Base-by-base conservation (phyloP, 2,329 filamentous ascomycete species). In the Mollisia scopiformis region DNA sequence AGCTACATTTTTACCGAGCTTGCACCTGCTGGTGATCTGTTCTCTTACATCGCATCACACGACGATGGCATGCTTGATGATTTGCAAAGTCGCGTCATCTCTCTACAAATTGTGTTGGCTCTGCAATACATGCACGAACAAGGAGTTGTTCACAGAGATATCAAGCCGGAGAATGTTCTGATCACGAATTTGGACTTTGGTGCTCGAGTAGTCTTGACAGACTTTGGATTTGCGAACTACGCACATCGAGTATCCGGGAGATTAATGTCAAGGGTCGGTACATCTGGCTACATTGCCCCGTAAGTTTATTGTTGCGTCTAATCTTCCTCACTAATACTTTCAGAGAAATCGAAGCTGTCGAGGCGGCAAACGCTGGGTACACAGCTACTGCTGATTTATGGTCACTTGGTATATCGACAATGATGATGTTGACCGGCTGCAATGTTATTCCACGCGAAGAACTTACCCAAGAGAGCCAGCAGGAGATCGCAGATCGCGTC, bases 1-100 rank as follows among this genome's bases (percentile, higher is more conserved):
- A 84, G 82, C 33, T 85, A 83, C 61, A 80, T 82, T 0, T 85
- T 88, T 60, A 83, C 80, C 1, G 83, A 87, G 54, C 75, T 88
- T 35, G 84, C 84, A 77, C 80, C 4, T 80, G 85, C 64, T 39
- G 72, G 72, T 39, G 72, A 74, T 46, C 62, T 74, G 2, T 73
- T 67, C 47, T 72, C 71, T 2, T 73, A 71, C 49, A 55, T 73
- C 27, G 62, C 68, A 27, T 61, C 64, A 30, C 59, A 69, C 21
- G n/a, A n/a, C n/a, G 62, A 60, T 30, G 66, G 66, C 8, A 16
- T 7, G 6, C 65, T 74, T 13, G 59, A 58, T 49, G 71, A 72
- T 56, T 50, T 61, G 6, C 63, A 71, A 23, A 62, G 62, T 28
- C 67, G 71, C 19, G 55, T 73, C 13, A 69, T 74, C 33, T 62